phyloP scores from a whole-genome alignment of 208 protist genomes.

The Leishmania turanica region DNA sequence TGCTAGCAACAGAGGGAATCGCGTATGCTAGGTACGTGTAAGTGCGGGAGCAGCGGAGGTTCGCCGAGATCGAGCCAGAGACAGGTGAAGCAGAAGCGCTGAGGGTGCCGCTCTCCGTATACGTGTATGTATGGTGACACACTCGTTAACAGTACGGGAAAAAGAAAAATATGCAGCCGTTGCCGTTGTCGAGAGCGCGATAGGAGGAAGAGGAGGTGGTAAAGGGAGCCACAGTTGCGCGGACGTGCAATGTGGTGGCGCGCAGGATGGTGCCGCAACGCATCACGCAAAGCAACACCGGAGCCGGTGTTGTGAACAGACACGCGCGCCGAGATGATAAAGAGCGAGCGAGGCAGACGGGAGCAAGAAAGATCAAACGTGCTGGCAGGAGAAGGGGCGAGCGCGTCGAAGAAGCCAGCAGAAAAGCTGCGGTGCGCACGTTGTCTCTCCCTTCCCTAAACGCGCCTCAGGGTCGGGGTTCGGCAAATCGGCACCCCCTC shows the following conservation, averaged over 20 bases:
- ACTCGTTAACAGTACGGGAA: background rate
- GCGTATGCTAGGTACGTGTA: background rate
- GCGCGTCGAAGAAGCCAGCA: background rate
- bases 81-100: background rate
- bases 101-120: background rate
- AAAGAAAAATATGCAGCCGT: background rate
- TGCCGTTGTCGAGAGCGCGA: background rate
- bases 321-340: background rate
- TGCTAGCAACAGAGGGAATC: background rate
- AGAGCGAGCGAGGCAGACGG: background rate
- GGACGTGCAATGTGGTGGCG: background rate
- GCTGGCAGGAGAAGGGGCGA: background rate
- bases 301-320: background rate
- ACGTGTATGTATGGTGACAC: background rate
- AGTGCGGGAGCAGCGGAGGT: background rate
- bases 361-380: background rate
- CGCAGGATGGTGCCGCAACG: background rate
- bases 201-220: background rate
- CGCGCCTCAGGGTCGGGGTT: background rate
- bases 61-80: background rate
- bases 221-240: background rate
- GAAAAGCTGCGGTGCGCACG: background rate
- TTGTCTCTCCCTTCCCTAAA: background rate
- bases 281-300: background rate
- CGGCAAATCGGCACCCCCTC: background rate